phyloP scores from a whole-genome alignment of 208 protist species.

The Trypanosoma platydactyli region DNA sequence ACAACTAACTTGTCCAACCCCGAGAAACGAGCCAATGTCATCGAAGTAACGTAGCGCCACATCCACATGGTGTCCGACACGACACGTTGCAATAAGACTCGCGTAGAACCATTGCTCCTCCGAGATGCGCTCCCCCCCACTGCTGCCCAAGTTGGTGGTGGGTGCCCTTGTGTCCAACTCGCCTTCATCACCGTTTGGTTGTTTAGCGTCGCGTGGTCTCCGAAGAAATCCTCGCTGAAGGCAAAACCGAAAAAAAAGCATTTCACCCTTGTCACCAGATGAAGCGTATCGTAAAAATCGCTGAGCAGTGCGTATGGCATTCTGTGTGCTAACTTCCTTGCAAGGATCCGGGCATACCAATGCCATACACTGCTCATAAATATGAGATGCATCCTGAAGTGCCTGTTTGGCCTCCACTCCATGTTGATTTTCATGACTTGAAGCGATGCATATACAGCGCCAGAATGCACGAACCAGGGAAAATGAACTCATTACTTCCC shows the following conservation, averaged over 20 bases:
- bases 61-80: slow-evolving; percentile 46
- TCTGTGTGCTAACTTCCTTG: slow-evolving; percentile 6
- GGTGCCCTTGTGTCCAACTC: not conserved
- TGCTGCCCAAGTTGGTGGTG: not conserved
- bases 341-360: slow-evolving; percentile 13
- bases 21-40: slow-evolving; percentile 33
- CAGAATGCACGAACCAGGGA: slow-evolving; percentile 64
- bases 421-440: slow-evolving; percentile 29
- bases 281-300: slow-evolving; percentile 57
- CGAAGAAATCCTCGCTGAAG: slow-evolving; percentile 34
- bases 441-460: slow-evolving; percentile 60
- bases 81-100: slow-evolving; percentile 59
- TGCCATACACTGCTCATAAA: slow-evolving; percentile 28
- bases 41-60: slow-evolving; percentile 54
- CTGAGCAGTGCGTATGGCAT: slow-evolving; percentile 27
- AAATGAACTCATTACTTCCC: slow-evolving; percentile 44
- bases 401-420: slow-evolving; percentile 37
- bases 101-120: slow-evolving; percentile 48
- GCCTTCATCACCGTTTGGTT: not conserved
- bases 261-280: slow-evolving; percentile 68
- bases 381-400: slow-evolving; percentile 33
- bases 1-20: slow-evolving; percentile 21
- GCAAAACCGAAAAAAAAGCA: slow-evolving; percentile 66
- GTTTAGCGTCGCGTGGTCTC: slow-evolving; percentile 14
- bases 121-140: slow-evolving; percentile 11